Evolutionary conservation across 2,329 filamentous ascomycete genomes (phyloP), one percentile per base, ranked within the genome.

Genomic region (Elsinoe fawcettii): DNA sequence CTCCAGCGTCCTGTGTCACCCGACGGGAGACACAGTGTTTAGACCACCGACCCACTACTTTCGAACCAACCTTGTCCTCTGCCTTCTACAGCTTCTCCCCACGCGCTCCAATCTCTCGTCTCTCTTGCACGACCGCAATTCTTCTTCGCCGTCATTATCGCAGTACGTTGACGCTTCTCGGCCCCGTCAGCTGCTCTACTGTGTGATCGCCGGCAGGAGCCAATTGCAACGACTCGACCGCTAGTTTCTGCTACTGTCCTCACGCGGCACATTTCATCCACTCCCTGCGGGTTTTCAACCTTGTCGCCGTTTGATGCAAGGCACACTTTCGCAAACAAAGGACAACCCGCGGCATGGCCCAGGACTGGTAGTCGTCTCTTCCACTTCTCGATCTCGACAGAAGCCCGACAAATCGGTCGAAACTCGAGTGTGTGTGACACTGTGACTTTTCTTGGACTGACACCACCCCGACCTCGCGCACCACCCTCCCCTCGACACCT

Each of bases 231-330:
- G 49, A 53, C 49, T 53, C 49, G 32, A 53, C 49, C 49, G 49
- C 49, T 53, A 53, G 49, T 53, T 16, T 39, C 49, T 53, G 32
- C 30, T 53, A 53, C 49, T 27, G 18, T 30, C 14, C 44, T 30
- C 49, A 53, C 49, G 49, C 49, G 49, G 49, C 18, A 53, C 46
- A 51, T 32, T 20, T 53, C 18, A 18, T 39, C 44, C 14, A 49
- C 44, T 16, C 20, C 5, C 44, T 25, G 44, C 20, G 44, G 14
- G 7, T 16, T 16, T 49, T 18, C 20, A 12, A 39, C 20, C 32
- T 51, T 39, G 49, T 53, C 34, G 49, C 30, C 55, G 57, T 59
- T 46, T 58, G 53, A 61, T 59, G 59, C 59, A 61, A 61, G 59
- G 59, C 54, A 61, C 59, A 49, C 25, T 55, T 53, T 56, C 36